Evolutionary conservation across 2,329 filamentous ascomycete genomes (phyloP).

Genomic region (Trichoderma atroviride): DNA sequence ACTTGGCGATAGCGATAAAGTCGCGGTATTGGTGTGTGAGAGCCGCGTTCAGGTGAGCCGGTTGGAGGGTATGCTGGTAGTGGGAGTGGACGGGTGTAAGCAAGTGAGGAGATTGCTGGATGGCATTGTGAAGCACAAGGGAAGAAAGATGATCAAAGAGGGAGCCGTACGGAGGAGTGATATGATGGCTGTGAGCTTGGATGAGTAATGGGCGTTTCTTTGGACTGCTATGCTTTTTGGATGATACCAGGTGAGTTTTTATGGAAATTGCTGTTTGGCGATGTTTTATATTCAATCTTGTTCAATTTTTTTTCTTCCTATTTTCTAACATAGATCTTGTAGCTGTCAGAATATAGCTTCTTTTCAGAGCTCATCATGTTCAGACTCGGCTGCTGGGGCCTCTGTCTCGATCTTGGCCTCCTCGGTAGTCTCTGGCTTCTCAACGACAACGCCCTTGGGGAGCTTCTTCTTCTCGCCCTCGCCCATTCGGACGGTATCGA

Average conservation of each 20-base stretch:
- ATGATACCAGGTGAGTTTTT: constrained; percentile 25
- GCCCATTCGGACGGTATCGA: constrained; percentile 88
- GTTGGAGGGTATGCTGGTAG: constrained; percentile 89
- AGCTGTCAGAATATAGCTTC: neutral
- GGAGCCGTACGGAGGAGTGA: constrained; percentile 54
- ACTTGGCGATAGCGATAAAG: constrained; percentile 70
- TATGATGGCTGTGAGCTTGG: constrained; percentile 55
- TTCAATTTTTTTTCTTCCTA: neutral
- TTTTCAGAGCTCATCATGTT: constrained; percentile 55
- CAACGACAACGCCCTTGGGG: constrained; percentile 61
- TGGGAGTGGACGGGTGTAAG: constrained; percentile 89
- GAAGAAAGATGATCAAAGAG: constrained; percentile 63
- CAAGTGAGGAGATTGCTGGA: constrained; percentile 83
- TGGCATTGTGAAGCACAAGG: constrained; percentile 72
- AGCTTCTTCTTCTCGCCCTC: constrained; percentile 80
- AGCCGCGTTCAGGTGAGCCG: constrained; percentile 80
- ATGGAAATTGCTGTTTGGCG: neutral
- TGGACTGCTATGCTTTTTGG: neutral
- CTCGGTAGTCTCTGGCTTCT: constrained; percentile 28
- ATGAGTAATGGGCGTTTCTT: constrained; percentile 35
- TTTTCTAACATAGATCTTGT: constrained; percentile 9
- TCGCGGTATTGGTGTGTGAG: constrained; percentile 83
- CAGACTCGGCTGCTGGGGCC: constrained; percentile 35
- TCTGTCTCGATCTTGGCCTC: constrained; percentile 28
- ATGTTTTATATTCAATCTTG: neutral